Conservation (phyloP, 2,329 filamentous ascomycete species). For the Zymoseptoria passerinii region DNA sequence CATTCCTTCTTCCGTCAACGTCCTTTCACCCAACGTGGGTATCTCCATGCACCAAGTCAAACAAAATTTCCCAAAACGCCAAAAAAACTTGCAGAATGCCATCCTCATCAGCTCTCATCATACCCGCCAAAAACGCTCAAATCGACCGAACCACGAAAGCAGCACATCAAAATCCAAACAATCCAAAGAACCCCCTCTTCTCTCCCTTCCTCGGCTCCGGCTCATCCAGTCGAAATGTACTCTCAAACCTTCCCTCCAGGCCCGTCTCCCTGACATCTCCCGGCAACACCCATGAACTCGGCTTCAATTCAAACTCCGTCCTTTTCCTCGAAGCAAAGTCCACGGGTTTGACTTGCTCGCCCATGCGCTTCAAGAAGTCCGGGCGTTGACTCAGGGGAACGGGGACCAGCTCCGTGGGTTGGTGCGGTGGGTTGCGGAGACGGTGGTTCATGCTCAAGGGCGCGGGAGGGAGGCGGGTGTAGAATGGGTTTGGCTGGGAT, state of each 20-base stretch:
- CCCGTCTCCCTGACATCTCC: conserved; percentile 16
- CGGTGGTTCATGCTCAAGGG: conserved; percentile 58
- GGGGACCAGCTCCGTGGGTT: conserved; percentile 24
- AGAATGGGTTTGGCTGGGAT: conserved; percentile 45
- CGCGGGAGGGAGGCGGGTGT: conserved; percentile 61
- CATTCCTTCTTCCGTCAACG: no score
- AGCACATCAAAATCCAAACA: neutral
- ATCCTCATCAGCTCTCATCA: no score
- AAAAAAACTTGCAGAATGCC: no score
- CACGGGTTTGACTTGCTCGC: conserved; percentile 18
- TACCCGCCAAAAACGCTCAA: no score
- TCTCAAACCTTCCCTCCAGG: conserved; percentile 16
- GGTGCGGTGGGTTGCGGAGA: conserved; percentile 47
- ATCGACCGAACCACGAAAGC: no score
- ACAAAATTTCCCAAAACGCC: no score
- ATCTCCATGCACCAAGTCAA: no score
- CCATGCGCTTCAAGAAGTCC: conserved; percentile 44
- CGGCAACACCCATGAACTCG: conserved; percentile 15
- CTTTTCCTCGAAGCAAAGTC: conserved; percentile 13
- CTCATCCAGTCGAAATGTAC: conserved; percentile 11
- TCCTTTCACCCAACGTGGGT: no score
- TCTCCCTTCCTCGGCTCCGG: conserved; percentile 1
- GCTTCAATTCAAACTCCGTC: conserved; percentile 14
- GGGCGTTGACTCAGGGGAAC: conserved; percentile 39
- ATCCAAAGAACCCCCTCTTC: neutral